These are phyloP conservation scores for Starmerella sp. DNA, from an alignment of 805 yeast species.

Conservation along the genomic window DNA sequence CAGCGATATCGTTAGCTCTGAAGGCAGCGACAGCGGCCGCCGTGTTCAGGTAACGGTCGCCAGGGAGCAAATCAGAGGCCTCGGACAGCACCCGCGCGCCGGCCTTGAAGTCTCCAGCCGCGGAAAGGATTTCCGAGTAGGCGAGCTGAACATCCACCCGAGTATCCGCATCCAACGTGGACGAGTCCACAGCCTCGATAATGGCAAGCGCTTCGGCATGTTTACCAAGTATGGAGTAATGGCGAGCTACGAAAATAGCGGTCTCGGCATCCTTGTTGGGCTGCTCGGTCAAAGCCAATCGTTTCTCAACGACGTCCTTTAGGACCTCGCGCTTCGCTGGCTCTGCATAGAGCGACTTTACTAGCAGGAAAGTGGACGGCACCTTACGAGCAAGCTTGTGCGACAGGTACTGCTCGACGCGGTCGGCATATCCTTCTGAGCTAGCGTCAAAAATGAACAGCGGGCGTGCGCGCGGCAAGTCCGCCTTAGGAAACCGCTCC, in stretches of 20 bases:
- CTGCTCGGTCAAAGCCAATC: not conserved
- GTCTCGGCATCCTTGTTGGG: slow-evolving; percentile 19
- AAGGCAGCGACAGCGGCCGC: slow-evolving; percentile 74
- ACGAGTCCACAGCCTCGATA: slow-evolving; percentile 44
- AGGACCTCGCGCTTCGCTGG: slow-evolving; percentile 3
- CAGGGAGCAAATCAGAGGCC: slow-evolving; percentile 69
- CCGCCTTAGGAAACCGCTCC: slow-evolving; percentile 68
- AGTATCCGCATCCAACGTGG: slow-evolving; percentile 32
- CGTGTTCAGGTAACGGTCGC: slow-evolving; percentile 84
- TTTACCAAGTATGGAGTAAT: slow-evolving; percentile 47
- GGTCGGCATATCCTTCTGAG: slow-evolving; percentile 24
- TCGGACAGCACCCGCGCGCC: slow-evolving; percentile 59
- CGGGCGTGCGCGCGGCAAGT: slow-evolving; percentile 69
- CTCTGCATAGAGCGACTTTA: slow-evolving; percentile 40
- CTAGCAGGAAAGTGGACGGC: slow-evolving; percentile 78
- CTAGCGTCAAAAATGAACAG: slow-evolving; percentile 39
- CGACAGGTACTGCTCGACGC: slow-evolving; percentile 44
- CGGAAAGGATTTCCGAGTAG: slow-evolving; percentile 72
- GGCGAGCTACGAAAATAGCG: slow-evolving; percentile 37
- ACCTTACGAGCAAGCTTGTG: slow-evolving; percentile 65
- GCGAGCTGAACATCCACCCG: slow-evolving; percentile 69
- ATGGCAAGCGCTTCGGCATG: slow-evolving; percentile 38
- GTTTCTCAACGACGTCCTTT: slow-evolving; percentile 7
- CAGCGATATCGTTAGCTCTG: slow-evolving; percentile 61
- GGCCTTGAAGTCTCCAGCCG: slow-evolving; percentile 44